Base-by-base conservation (phyloP, 495 filamentous ascomycete species). In the Chaetomium tenue region DNA sequence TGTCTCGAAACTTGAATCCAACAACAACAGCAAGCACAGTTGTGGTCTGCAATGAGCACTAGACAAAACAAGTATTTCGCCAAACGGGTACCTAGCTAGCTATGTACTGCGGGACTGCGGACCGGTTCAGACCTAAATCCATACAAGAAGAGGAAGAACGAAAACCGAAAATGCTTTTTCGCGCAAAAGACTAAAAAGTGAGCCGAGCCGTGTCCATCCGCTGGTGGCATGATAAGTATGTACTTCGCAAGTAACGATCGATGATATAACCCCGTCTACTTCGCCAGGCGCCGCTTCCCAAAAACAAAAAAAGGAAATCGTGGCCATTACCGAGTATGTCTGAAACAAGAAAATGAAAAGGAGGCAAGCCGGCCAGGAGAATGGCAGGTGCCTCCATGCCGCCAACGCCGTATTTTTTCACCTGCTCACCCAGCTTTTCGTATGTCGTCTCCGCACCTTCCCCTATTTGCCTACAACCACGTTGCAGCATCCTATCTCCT, bases 261-360 rank as follows among this genome's bases (percentile, higher is more conserved):
- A 57, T 57, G 54, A 57, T 57, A 18, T 13, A 54, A 12, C 56
- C 12, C 59, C 48, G 7, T 61, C 47, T 61, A 61, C 30, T 46
- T 61, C 59, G 59, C 59, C 59, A 61, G 59, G 40, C 59, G 47
- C 59, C 59, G 9, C 54, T 57, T 28, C 18, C 26, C 44, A 9
- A 18, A 23, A 1, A 52, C 18, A 40, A 56, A 6, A 52, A 22
- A 33, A 54, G 12, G 12, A 53, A 54, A 54, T n/a, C 26, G 26
- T 20, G 51, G 25, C 51, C 25, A 55, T 55, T 37, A 42, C 54
- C n/a, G 40, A 42, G 37, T 57, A 23, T 33, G 28, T 37, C 8
- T 50, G 46, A n/a, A 20, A 50, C 8, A 20, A 15, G 25, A 23
- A 26, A 8, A 52, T 4, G 22, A 26, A 52, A 26, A 52, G 25